Conservation (phyloP, 306 rosid genomes). For the Vachellia pachyceras region DNA sequence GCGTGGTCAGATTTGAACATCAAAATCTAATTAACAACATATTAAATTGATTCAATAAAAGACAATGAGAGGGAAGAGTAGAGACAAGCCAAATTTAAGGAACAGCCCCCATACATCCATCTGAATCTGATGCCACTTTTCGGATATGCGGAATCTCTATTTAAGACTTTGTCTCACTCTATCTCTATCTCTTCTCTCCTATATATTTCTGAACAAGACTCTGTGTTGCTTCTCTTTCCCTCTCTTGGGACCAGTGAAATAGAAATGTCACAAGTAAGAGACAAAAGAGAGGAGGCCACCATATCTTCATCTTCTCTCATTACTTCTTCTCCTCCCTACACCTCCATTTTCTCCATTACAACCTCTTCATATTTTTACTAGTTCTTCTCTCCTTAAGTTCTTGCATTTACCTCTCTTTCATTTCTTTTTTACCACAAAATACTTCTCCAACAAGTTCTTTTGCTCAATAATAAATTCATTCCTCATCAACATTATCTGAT, state of each 20-base stretch:
- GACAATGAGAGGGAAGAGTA: background rate
- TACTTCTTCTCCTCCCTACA: conserved; percentile 49
- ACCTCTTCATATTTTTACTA: conserved; percentile 26
- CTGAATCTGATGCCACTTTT: background rate
- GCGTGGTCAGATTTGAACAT: background rate
- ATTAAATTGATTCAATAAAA: too few species aligned
- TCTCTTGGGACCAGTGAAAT: conserved; percentile 49
- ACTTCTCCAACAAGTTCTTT: conserved; percentile 26
- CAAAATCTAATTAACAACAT: background rate
- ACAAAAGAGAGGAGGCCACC: conserved; percentile 41
- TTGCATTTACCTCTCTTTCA: conserved; percentile 54
- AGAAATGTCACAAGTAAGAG: conserved; percentile 42
- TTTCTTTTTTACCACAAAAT: conserved; percentile 27
- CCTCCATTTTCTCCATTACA: conserved; percentile 55
- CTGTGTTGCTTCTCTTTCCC: conserved; percentile 35
- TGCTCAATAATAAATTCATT: background rate
- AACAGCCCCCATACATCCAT: background rate
- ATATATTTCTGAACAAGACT: conserved; percentile 37
- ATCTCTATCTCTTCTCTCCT: background rate
- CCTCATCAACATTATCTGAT: background rate
- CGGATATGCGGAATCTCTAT: conserved; percentile 11
- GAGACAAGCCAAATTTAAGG: background rate
- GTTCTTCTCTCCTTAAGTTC: conserved; percentile 16
- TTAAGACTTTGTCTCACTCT: background rate
- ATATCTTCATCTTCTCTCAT: conserved; percentile 38